Base-by-base conservation (phyloP, 805 yeast species). In the Candida nitratophila region DNA sequence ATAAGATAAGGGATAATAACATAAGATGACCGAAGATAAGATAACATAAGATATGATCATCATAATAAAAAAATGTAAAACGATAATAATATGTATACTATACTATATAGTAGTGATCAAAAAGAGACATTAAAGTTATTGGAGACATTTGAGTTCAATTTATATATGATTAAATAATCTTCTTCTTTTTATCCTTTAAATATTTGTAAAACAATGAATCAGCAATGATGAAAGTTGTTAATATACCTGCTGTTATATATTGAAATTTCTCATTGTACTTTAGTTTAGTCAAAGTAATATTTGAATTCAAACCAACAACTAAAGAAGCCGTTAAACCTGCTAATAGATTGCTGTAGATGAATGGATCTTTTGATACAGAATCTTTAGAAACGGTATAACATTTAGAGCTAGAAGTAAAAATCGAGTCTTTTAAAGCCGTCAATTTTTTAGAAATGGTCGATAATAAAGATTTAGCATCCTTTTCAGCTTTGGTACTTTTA, bases 311-410 rank as follows among this genome's bases (percentile, higher is more conserved):
- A 19, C 26, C 37, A 34, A 19, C 22, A 27, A 60, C 60, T 35
- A 56, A 55, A 19, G 67, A 72, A 38, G 63, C 56, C 14, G 30
- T 20, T 16, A 60, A 52, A 38, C 68, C 64, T 37, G 68, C 65
- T 27, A 66, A 55, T n/a, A 60, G 48, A 55, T 70, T 74, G 33
- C 65, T 56, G 21, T 63, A 48, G 20, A 70, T 71, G 5, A 63
- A 73, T 2, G 74, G 74, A 55, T 70, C 31, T 19, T 40, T 24
- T 14, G 15, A 11, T 15, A 40, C 15, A 6, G 29, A 31, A 9
- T 14, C 21, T 11, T 33, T 32, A 14, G 38, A 21, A 21, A 22
- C 15, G 5, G 34, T 6, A 33, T 16, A 26, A 26, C 33, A 7
- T 12, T 17, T 4, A 17, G 11, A 9, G n/a, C 33, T 41, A 15